Evolutionary conservation across 192 early-diverging fungal genomes (phyloP), one percentile per base, ranked within the genome.

Genomic region (Coemansia aciculifera): DNA sequence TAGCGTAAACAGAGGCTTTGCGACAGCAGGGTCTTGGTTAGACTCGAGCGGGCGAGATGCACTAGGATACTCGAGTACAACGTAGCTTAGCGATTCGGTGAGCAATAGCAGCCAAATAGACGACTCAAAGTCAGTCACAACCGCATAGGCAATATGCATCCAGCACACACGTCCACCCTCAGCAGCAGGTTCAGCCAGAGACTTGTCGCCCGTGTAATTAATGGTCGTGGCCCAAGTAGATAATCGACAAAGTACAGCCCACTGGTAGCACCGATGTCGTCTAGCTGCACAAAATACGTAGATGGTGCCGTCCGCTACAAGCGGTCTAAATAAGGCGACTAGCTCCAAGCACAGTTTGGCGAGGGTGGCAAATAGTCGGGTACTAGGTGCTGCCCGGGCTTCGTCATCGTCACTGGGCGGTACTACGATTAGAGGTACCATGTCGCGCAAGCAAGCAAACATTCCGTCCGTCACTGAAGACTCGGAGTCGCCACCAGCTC

Each of bases 201-300:
- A 48, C 46, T n/a, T n/a, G 7, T 48, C 7, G n/a, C 17, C 3
- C 42, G 42, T 27, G 43, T 29, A 15, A 54, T 12, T 40, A 13
- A 2, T 46, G 37, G 39, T 19, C 0, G 68, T 17, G 17, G 72
- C 36, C 73, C 78, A 75, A 0, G 78, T 73, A 34, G 63, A 46
- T 5, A 69, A 15, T 3, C 64, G 78, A 15, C 78, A 81, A 0
- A 81, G 51, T 0, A 71, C 70, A 2, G 78, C 73, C 78, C 78
- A 81, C 60, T 81, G 78, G 60, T 81, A 81, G 59, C 78, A 81
- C 5, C 78, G 73, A 46, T 64, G 66, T 29, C 67, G 66, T 49
- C 54, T 64, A 12, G 46, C 48, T 6, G 70, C 59, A 27, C 70
- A 81, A 19, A 74, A 71, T 12, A 21, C 5, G 37, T 73, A 70